These are phyloP conservation scores for Flaveria ramosissima DNA, from an alignment of 129 eudicot genomes.

Conservation along the genomic window DNA sequence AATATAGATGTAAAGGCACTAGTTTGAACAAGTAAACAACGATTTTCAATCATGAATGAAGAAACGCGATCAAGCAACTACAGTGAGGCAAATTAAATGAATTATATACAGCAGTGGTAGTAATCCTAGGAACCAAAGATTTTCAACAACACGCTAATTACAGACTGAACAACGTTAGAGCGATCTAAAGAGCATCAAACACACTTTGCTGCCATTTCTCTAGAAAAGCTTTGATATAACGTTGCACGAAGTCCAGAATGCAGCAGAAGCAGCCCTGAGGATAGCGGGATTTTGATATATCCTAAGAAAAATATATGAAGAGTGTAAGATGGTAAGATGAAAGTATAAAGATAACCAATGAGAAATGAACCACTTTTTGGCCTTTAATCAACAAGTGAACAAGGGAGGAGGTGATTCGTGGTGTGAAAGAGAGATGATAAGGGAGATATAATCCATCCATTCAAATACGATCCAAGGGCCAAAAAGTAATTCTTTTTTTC, in stretches of 20 bases:
- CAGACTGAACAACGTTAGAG: conserved; percentile 26
- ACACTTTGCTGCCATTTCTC: conserved; percentile 16
- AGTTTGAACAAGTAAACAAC: conserved; percentile 27
- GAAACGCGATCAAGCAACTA: conserved; percentile 20
- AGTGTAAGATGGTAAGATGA: neutral
- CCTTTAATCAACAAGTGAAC: neutral
- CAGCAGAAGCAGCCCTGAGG: conserved; percentile 88
- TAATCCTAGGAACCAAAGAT: conserved; percentile 24
- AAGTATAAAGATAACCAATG: neutral
- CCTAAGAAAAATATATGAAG: conserved; percentile 39
- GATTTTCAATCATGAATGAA: conserved; percentile 22
- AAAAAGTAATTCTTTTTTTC: neutral
- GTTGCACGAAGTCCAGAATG: conserved; percentile 95
- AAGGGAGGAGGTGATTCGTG: no score
- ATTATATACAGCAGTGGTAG: conserved; percentile 34
- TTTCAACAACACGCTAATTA: conserved; percentile 16
- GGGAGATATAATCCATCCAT: neutral
- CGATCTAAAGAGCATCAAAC: conserved; percentile 25
- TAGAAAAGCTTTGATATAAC: conserved; percentile 89
- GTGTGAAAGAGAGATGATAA: no score
- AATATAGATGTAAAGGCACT: neutral
- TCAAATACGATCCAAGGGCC: neutral
- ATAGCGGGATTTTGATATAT: conserved; percentile 95
- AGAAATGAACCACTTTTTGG: neutral
- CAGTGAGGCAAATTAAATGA: conserved; percentile 31